Conservation (phyloP, 1,139 yeast species). For the Candida sanyaensis region DNA sequence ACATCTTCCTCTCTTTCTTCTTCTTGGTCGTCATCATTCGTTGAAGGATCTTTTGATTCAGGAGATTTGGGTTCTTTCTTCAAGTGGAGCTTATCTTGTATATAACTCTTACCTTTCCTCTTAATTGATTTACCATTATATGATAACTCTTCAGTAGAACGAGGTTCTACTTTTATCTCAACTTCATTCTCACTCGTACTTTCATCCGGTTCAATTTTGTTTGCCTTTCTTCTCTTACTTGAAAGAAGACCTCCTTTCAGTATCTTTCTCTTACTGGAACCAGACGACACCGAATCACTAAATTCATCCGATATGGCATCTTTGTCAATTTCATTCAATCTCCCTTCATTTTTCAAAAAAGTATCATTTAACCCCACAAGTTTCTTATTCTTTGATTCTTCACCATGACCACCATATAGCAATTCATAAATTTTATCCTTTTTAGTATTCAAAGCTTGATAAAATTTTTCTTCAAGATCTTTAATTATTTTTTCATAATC, state of each 20-base stretch:
- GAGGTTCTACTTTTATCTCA: background rate
- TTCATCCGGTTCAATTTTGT: background rate
- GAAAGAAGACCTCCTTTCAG: conserved; percentile 1
- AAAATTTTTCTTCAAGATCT: conserved; percentile 40
- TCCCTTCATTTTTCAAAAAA: conserved; percentile 11
- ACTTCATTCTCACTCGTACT: conserved; percentile 1
- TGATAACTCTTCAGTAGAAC: conserved; percentile 6
- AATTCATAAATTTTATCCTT: conserved; percentile 39
- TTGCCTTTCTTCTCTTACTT: conserved; percentile 4
- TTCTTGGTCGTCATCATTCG: background rate
- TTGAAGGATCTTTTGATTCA: conserved; percentile 4
- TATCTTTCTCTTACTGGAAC: background rate
- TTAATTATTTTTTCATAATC: conserved; percentile 29
- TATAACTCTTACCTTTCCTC: background rate
- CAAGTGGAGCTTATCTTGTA: background rate
- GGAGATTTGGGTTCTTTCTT: background rate
- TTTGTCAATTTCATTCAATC: conserved; percentile 10
- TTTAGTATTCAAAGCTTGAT: conserved; percentile 36
- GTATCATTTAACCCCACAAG: conserved; percentile 13
- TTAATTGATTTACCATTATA: background rate
- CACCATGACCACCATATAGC: conserved; percentile 1
- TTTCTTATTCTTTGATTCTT: conserved; percentile 4
- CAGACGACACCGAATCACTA: background rate
- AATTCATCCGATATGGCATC: conserved; percentile 10
- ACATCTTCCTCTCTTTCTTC: background rate